A percentile compares a stretch with the other conserved stretches of the same genome.
Conservation (phyloP, 768 basidiomycete species). For the Termitomyces sp. region DNA sequence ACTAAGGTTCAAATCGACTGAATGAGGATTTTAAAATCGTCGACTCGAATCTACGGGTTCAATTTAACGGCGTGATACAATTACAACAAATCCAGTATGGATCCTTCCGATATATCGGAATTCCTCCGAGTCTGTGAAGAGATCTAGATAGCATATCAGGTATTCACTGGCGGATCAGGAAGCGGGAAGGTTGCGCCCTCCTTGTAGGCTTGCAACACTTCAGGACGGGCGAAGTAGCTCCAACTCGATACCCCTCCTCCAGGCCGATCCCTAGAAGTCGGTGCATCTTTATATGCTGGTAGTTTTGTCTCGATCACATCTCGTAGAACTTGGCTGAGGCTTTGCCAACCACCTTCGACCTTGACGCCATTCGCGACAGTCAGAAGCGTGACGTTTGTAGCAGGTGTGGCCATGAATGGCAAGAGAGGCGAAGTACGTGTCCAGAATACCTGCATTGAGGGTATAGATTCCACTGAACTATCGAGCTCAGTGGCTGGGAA, state of each 20-base stretch:
- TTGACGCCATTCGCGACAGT: constrained; percentile 17
- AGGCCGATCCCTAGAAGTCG: constrained; percentile 7
- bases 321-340: constrained; percentile 6
- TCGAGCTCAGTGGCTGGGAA: constrained; percentile 15
- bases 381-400: constrained; percentile 11
- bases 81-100: too few relatives aligned
- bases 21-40: too few relatives aligned
- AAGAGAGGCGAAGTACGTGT: constrained; percentile 18
- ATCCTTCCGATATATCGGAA: not conserved
- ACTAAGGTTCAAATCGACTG: too few relatives aligned
- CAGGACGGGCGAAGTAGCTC: constrained; percentile 21
- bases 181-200: constrained; percentile 19
- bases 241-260: constrained; percentile 19
- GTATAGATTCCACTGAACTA: constrained; percentile 3
- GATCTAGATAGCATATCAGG: not conserved
- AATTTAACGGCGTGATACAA: too few relatives aligned
- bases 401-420: constrained; percentile 17
- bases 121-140: too few relatives aligned
- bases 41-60: too few relatives aligned
- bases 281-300: constrained; percentile 18
- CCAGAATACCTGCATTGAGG: constrained; percentile 18
- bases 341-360: constrained; percentile 14
- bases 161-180: constrained; percentile 10
- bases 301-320: constrained; percentile 12
- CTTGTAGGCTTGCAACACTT: constrained; percentile 20